phyloP scores from a whole-genome alignment of 164 flowering plant species.

The Annona squamosa region DNA sequence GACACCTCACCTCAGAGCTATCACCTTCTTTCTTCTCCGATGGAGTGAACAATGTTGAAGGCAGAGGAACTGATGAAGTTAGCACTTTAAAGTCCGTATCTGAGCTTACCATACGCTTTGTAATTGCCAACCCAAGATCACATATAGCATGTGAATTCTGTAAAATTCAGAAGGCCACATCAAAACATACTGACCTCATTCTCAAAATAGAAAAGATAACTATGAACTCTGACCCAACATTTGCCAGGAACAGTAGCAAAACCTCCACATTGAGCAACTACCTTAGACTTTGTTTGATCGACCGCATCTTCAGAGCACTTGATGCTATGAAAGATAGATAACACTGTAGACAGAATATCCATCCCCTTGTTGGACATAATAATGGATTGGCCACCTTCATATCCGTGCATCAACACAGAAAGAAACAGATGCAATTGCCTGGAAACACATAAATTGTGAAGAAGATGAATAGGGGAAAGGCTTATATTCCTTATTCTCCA shows the following conservation, averaged over 20 bases:
- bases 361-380: constrained; percentile 31
- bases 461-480: not conserved
- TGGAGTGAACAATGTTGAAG: constrained; percentile 52
- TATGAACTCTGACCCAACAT: not conserved
- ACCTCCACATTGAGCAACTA: constrained; percentile 12
- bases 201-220: not conserved
- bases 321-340: constrained; percentile 58
- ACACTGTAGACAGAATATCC: constrained; percentile 38
- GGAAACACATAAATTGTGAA: constrained; percentile 10
- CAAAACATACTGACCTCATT: not conserved
- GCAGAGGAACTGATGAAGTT: constrained; percentile 37
- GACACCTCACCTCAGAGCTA: constrained; percentile 12
- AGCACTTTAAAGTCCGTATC: constrained; percentile 34
- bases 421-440: constrained; percentile 69
- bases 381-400: constrained; percentile 56
- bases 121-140: constrained; percentile 73
- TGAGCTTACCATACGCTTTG: constrained; percentile 50
- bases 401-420: constrained; percentile 61
- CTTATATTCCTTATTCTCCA: not conserved
- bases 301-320: constrained; percentile 61
- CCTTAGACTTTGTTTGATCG: constrained; percentile 69
- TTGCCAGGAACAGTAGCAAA: constrained; percentile 1
- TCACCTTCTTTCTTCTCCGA: constrained; percentile 40
- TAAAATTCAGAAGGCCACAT: constrained; percentile 10
- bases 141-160: constrained; percentile 84